Evolutionary conservation across 192 early-diverging fungal genomes (phyloP).

Genomic region (Mortierella alpina): DNA sequence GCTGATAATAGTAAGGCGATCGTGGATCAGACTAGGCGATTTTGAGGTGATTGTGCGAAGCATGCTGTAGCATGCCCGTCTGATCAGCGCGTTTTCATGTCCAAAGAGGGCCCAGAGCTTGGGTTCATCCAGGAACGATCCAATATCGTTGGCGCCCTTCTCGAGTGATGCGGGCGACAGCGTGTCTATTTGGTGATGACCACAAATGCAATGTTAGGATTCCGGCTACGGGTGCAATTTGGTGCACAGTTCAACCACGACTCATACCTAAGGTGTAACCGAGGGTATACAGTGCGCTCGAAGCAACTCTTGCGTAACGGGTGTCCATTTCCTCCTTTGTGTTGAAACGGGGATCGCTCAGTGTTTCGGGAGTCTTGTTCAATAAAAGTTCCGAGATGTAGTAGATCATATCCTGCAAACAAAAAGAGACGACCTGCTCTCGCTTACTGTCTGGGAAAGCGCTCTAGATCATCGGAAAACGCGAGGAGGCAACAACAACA

Average conservation of each 20-base stretch:
- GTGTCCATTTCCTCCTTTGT: conserved; percentile 80
- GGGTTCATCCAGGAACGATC: conserved; percentile 60
- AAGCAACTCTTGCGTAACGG: conserved; percentile 75
- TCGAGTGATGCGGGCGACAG: conserved; percentile 35
- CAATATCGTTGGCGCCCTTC: conserved; percentile 54
- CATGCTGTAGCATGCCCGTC: conserved; percentile 70
- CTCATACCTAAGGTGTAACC: conserved; percentile 61
- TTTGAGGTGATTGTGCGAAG: conserved; percentile 61
- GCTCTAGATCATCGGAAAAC: conserved; percentile 65
- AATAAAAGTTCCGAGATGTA: conserved; percentile 77
- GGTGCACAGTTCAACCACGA: background rate
- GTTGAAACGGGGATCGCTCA: conserved; percentile 83
- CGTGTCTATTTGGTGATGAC: conserved; percentile 18
- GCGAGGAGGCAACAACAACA: too few relatives aligned
- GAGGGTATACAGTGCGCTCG: conserved; percentile 69
- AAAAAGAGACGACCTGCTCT: conserved; percentile 80
- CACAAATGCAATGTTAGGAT: background rate
- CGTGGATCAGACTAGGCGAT: conserved; percentile 61
- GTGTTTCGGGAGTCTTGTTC: conserved; percentile 81
- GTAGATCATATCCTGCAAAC: conserved; percentile 77
- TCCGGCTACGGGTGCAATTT: background rate
- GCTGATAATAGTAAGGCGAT: conserved; percentile 59
- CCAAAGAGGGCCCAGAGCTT: conserved; percentile 66
- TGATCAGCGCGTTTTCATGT: conserved; percentile 61
- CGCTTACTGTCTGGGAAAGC: conserved; percentile 87